Base-by-base conservation (phyloP, 768 basidiomycete genomes). In the Daedaleopsis nitida region DNA sequence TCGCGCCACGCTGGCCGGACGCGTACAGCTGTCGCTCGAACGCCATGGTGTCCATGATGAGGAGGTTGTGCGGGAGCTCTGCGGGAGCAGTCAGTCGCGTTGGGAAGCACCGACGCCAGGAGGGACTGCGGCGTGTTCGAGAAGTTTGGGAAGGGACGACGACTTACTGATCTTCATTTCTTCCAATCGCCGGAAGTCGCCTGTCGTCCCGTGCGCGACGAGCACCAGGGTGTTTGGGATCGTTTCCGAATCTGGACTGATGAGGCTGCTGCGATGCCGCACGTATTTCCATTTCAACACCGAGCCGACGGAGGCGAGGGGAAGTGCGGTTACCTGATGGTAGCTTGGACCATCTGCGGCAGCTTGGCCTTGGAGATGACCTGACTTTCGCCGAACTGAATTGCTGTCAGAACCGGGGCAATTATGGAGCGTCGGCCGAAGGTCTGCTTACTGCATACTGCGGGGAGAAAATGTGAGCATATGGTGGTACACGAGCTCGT, bases 141-240 rank as follows among this genome's bases (percentile, higher is more conserved):
- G 57, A 49, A 42, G 59, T 52, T 38, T 49, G 62, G 38, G 48
- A 50, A 48, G 54, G 52, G 49, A 19, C 24, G 49, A 55, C 42
- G 44, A 73, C 89, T 68, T 69, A 92, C 91, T 88, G 69, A 92
- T 89, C 74, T 85, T 86, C 83, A 92, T 87, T 50, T 92, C 89
- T 55, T 90, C 87, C 39, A 93, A 76, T 17, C 85, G 80, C 43
- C 82, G 77, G 14, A 92, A 73, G 64, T 87, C 81, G 3, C 79
- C 80, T 39, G 76, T 74, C 43, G 84, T 80, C 19, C 80, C 80
- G 67, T 92, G 89, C 1, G 80, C 87, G 13, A 94, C 83, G 6
- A 94, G 77, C 16, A 93, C 88, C 38, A 94, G 83, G 19, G 77
- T 77, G 68, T 93, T 93, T 23, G 87, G 70, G 0, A 77, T 73